Evolutionary conservation across 2,329 filamentous ascomycete genomes (phyloP), one percentile per base, ranked within the genome.

Genomic region (Calonectria crousiana): DNA sequence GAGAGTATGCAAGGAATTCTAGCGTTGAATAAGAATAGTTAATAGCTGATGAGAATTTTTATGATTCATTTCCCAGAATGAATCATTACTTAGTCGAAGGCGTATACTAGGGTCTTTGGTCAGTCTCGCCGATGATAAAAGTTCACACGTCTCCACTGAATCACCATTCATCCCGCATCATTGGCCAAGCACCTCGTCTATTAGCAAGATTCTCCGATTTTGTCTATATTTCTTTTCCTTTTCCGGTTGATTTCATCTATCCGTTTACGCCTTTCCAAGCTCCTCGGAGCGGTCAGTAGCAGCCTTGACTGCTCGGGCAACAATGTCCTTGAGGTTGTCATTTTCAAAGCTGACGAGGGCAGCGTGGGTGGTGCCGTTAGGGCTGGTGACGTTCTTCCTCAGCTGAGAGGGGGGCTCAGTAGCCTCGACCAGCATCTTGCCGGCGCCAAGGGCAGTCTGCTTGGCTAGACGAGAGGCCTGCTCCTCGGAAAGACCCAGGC

Each of bases 391-490:
- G 78, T 89, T 89, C 77, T 83, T 87, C 69, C 88, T 85, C 65
- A 89, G 83, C 81, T 89, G 87, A 0, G 84, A 78, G 0, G 88
- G 87, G 41, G 85, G 83, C 3, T 89, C 87, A 4, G 84, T 81
- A 2, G 88, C 88, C 75, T 87, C 84, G 30, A 87, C 84, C 9
- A 89, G 84, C 88, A 89, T 89, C 82, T 85, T 86, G 58, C 88
- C 88, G 1, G 88, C 88, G n/a, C 88, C 88, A 8, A 88, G 82
- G 73, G 87, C 89, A 0, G 88, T 89, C 82, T 89, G 88, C 75
- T 85, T 88, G 13, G 88, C 88, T 23, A 89, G 81, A 0, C 87
- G 85, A 14, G 85, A 86, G n/a, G 88, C 88, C 79, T 89, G 88
- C 71, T 89, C 88, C 23, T 82, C 80, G 0, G 87, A 83, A 32